These are phyloP conservation scores for Penicillium paxilli DNA, from an alignment of 495 filamentous ascomycete species.

Conservation along the genomic window DNA sequence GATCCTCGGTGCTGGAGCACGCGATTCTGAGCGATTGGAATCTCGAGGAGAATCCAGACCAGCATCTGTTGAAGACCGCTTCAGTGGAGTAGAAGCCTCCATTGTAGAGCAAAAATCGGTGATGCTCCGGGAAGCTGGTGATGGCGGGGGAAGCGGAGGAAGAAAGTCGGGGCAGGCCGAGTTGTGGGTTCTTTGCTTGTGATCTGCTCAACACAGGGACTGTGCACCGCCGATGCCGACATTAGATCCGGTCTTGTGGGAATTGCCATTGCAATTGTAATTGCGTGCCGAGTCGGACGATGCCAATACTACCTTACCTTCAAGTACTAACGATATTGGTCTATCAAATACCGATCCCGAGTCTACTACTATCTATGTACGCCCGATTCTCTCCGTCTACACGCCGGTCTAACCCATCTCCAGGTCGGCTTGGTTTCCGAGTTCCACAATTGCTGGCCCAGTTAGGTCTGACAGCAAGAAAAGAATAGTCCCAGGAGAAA, in stretches of 20 bases:
- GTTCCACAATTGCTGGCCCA: not conserved
- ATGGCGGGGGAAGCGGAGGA: conserved; percentile 11
- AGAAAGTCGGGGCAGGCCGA: conserved; percentile 15
- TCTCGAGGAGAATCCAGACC: conserved; percentile 34
- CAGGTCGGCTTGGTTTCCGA: conserved; percentile 2
- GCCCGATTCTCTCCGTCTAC: not conserved
- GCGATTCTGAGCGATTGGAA: conserved; percentile 21
- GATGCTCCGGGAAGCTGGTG: conserved; percentile 40
- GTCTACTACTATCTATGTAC: not conserved
- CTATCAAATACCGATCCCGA: too few relatives aligned
- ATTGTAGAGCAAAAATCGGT: conserved; percentile 29
- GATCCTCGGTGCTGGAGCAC: conserved; percentile 33
- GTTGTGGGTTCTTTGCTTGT: conserved; percentile 1
- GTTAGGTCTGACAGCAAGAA: not conserved
- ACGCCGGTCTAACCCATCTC: not conserved
- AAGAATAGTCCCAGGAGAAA: too few relatives aligned
- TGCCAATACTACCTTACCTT: not conserved
- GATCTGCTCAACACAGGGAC: not conserved
- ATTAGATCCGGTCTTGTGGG: not conserved
- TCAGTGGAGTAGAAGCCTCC: conserved; percentile 33
- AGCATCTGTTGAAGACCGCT: conserved; percentile 45
- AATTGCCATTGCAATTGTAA: too few relatives aligned
- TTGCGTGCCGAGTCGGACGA: not conserved
- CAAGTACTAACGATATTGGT: not conserved
- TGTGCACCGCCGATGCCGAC: not conserved